A percentile compares a stretch with the other conserved stretches of the same genome.
Conservation (phyloP, 2,329 filamentous ascomycete species). For the Ramularia endophylla region DNA sequence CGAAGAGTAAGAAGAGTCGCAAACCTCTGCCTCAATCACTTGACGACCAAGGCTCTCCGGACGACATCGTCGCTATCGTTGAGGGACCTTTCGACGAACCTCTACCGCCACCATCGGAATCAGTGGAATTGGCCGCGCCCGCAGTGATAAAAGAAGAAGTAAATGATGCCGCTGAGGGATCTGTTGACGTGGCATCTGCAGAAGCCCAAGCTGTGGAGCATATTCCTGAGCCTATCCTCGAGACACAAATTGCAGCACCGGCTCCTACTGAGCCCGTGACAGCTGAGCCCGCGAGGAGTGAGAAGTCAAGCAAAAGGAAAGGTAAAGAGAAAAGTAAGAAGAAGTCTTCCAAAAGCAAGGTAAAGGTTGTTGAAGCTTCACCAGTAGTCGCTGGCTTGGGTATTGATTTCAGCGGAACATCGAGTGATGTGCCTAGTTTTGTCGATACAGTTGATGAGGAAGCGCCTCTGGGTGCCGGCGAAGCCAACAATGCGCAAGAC, state of each 20-base stretch:
- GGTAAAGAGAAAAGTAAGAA: slow-evolving; percentile 11
- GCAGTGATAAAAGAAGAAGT: slow-evolving; percentile 6
- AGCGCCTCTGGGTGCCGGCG: too few species aligned
- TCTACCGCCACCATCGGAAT: background rate
- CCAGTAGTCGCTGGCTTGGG: slow-evolving; percentile 9
- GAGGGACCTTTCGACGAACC: slow-evolving; percentile 12
- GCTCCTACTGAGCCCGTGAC: background rate
- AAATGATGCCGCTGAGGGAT: background rate
- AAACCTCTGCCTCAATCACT: slow-evolving; percentile 4
- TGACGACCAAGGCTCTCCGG: slow-evolving; percentile 10
- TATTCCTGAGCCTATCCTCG: background rate
- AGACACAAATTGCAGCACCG: background rate
- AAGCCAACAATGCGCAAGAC: too few species aligned
- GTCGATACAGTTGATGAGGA: slow-evolving; percentile 3
- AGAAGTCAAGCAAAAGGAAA: slow-evolving; percentile 8
- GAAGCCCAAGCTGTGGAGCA: background rate
- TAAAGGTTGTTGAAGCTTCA: slow-evolving; percentile 5
- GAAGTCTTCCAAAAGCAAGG: slow-evolving; percentile 11
- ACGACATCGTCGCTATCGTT: slow-evolving; percentile 22
- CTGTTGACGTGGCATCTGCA: background rate
- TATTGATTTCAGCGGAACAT: slow-evolving; percentile 10
- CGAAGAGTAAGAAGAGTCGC: slow-evolving; percentile 23
- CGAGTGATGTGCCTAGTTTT: slow-evolving; percentile 3
- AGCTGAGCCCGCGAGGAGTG: background rate
- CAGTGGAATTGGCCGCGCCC: slow-evolving; percentile 2